Percentiles rank a stretch among this genome's conserved stretches.
Conservation (phyloP, 306 rosid species). For the Lathyrus oleraceus region DNA sequence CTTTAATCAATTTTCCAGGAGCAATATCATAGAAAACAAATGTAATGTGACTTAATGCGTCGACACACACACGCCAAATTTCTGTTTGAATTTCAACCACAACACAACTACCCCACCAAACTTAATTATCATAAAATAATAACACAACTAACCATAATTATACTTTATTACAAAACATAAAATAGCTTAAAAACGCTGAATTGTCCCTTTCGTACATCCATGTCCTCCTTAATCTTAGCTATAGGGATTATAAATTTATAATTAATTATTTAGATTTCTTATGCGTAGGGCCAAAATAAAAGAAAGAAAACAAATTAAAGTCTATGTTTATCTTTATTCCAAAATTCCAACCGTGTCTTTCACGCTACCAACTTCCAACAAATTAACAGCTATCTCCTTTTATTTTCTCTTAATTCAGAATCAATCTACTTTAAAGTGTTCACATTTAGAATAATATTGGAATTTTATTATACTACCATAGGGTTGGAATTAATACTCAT, state of each 20-base stretch:
- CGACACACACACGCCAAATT: slow-evolving; percentile 16
- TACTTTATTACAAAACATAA: slow-evolving; percentile 7
- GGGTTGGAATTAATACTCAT: background rate
- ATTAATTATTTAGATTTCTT: background rate
- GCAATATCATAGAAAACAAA: background rate
- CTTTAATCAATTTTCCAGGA: background rate
- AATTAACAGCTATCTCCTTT: slow-evolving; percentile 21
- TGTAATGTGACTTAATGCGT: background rate
- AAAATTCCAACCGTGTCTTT: slow-evolving; percentile 42
- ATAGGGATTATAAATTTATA: background rate
- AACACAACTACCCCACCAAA: slow-evolving; percentile 35
- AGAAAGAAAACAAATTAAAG: background rate
- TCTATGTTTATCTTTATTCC: slow-evolving; percentile 37
- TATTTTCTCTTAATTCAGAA: background rate
- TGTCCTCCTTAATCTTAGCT: slow-evolving; percentile 10
- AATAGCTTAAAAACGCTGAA: background rate
- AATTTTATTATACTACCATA: background rate
- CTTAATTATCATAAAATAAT: slow-evolving; percentile 33
- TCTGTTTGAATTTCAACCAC: background rate
- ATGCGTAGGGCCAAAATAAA: slow-evolving; percentile 5
- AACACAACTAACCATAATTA: slow-evolving; percentile 19
- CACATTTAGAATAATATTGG: slow-evolving; percentile 10
- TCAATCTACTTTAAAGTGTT: slow-evolving; percentile 26
- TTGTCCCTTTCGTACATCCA: slow-evolving; percentile 1
- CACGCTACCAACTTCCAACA: slow-evolving; percentile 38